A percentile compares a stretch with the other conserved stretches of the same genome.
phyloP scores from a whole-genome alignment of 805 yeast genomes.

The Kazachstania martiniae region DNA sequence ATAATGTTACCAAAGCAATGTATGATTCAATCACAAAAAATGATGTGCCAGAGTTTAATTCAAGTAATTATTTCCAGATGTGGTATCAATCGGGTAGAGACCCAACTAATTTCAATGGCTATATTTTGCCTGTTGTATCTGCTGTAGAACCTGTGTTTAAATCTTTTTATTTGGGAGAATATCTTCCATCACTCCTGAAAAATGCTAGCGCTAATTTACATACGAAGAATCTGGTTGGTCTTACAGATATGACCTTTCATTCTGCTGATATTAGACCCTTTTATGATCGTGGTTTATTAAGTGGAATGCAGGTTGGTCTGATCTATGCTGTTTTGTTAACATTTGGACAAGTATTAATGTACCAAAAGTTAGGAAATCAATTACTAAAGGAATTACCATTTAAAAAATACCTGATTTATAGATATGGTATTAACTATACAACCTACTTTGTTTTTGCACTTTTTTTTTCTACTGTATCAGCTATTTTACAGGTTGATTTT shows the following conservation, averaged over 20 bases:
- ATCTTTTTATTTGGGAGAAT: constrained; percentile 2
- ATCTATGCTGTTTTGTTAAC: constrained; percentile 62
- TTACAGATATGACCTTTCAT: constrained; percentile 20
- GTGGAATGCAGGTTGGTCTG: constrained; percentile 68
- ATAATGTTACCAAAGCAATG: constrained; percentile 33
- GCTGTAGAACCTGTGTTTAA: constrained; percentile 22
- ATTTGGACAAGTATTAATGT: constrained; percentile 58
- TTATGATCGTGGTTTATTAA: constrained; percentile 40
- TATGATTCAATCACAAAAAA: constrained; percentile 16
- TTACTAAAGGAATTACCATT: constrained; percentile 41
- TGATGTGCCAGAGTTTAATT: constrained; percentile 10
- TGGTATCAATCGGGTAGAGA: constrained; percentile 60
- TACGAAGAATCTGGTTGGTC: constrained; percentile 2
- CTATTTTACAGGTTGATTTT: constrained; percentile 59
- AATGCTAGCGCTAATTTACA: constrained; percentile 2
- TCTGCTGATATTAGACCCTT: constrained; percentile 40
- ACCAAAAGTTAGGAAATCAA: no score
- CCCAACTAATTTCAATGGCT: constrained; percentile 34
- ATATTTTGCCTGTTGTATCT: constrained; percentile 35
- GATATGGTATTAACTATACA: constrained; percentile 37
- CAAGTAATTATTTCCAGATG: constrained; percentile 26
- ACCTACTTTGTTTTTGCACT: constrained; percentile 49
- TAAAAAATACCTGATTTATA: constrained; percentile 39
- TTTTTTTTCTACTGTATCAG: constrained; percentile 46
- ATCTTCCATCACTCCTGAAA: constrained; percentile 13